Base-by-base conservation (phyloP, 2,329 filamentous ascomycete genomes). In the Xylaria sp. region DNA sequence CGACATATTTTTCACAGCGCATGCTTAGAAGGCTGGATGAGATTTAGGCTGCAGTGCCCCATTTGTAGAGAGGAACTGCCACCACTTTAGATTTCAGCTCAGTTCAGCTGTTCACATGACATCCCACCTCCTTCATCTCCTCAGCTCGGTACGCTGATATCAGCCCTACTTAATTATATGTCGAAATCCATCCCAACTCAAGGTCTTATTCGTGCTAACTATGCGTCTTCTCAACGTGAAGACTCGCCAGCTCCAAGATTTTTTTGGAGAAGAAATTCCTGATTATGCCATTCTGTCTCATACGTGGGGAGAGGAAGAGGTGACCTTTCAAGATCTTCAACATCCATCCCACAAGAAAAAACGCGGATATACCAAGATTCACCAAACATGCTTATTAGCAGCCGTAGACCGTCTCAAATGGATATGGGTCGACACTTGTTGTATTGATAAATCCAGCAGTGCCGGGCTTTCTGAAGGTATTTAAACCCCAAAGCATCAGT, bases 1-100 rank as follows among this genome's bases (percentile, higher is more conserved):
- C 86, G 94, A 64, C 96, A 99, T 82, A 94, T 98, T 58, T 99
- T 99, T 79, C 96, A 99, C 79, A 96, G 91, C 66, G 85, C 87
- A 39, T 99, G 96, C 80, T 83, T 99, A 74, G 95, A 98, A 82
- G 94, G 94, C 48, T 98, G 96, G 96, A 96, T 99, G 92, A 88
- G 93, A 78, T 94, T 97, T 79, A 84, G 95, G 67, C 81, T 99
- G 76, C 94, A 97, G 82, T 99, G 96, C 82, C 96, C 96, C 0
- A 98, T 97, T 73, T 98, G 96, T 81, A 87, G 96, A 74, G 94
- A 98, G 82, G 91, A 92, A 68, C 80, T 98, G 76, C 95, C 95
- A 61, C 93, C 94, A 52, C 81, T 97, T 78, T 98, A 86, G 65
- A 66, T 48, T 31, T 9, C n/a, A 62, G 10, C 41, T 15, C 18